Evolutionary conservation across 169 alveolate species (phyloP).

Genomic region (Plasmodium vinckei): DNA sequence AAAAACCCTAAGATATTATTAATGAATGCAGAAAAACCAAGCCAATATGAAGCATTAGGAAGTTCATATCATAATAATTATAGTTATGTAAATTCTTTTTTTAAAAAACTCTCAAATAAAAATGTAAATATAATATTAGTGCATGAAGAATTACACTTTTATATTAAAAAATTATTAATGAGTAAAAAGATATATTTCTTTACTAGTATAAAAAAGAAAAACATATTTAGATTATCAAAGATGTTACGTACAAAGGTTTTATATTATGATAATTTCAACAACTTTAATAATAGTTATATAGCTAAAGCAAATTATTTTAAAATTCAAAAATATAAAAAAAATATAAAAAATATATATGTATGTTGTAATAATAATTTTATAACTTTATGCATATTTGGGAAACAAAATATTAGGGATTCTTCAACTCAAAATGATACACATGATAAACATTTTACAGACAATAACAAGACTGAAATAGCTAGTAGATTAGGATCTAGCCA

Average conservation of each 20-base stretch:
- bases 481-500: not conserved
- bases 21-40: slow-evolving; percentile 24
- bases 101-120: slow-evolving; percentile 29
- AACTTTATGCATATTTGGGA: slow-evolving; percentile 69
- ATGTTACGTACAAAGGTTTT: slow-evolving; percentile 41
- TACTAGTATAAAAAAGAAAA: slow-evolving; percentile 64
- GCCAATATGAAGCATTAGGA: slow-evolving; percentile 30
- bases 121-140: slow-evolving; percentile 53
- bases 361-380: slow-evolving; percentile 62
- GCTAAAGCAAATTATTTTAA: slow-evolving; percentile 71
- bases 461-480: not conserved
- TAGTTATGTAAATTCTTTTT: slow-evolving; percentile 31
- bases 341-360: slow-evolving; percentile 65
- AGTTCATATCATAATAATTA: slow-evolving; percentile 19
- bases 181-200: slow-evolving; percentile 69
- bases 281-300: slow-evolving; percentile 54
- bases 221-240: slow-evolving; percentile 48
- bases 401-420: slow-evolving; percentile 20
- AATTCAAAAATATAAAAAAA: slow-evolving; percentile 59
- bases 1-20: slow-evolving; percentile 65
- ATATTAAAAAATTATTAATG: slow-evolving; percentile 53
- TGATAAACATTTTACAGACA: not conserved
- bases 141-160: slow-evolving; percentile 46
- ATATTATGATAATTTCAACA: slow-evolving; percentile 42
- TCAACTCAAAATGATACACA: not conserved